Conservation (phyloP, 2,329 filamentous ascomycete species). For the Acephala macrosclerotiorum region DNA sequence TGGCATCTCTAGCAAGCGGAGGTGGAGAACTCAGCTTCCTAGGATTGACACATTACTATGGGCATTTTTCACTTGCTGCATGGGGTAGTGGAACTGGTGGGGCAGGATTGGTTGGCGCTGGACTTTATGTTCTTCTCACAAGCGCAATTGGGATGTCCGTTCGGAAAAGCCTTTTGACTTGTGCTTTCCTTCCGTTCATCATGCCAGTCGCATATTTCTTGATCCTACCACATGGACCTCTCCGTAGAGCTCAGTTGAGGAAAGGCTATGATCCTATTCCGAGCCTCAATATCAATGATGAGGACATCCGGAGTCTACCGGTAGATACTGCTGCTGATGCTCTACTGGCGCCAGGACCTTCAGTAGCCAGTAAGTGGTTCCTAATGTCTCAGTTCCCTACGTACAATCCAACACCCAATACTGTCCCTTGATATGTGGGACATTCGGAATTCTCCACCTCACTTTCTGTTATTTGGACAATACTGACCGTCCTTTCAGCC, state of each 20-base stretch:
- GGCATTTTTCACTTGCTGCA: slow-evolving; percentile 82
- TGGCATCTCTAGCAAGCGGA: slow-evolving; percentile 86
- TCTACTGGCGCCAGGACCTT: slow-evolving; percentile 55
- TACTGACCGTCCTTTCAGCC: slow-evolving; percentile 34
- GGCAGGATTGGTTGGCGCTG: slow-evolving; percentile 85
- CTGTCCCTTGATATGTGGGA: not conserved
- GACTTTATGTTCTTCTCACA: slow-evolving; percentile 86
- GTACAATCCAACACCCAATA: not conserved
- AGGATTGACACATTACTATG: slow-evolving; percentile 92
- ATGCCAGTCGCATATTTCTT: slow-evolving; percentile 90
- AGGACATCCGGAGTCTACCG: slow-evolving; percentile 48
- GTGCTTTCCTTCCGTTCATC: slow-evolving; percentile 78
- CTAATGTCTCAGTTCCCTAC: not conserved
- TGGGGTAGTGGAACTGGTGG: slow-evolving; percentile 95
- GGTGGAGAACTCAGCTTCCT: slow-evolving; percentile 91
- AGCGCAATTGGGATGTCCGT: slow-evolving; percentile 81
- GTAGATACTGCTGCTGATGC: slow-evolving; percentile 54
- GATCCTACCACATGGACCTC: slow-evolving; percentile 73
- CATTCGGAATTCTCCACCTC: not conserved
- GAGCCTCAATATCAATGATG: slow-evolving; percentile 48
- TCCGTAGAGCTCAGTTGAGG: slow-evolving; percentile 55
- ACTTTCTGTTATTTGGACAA: not conserved
- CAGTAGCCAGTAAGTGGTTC: slow-evolving; percentile 35
- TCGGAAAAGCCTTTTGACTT: slow-evolving; percentile 75
- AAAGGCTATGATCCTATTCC: slow-evolving; percentile 61